A percentile compares a stretch with the other conserved stretches of the same genome.
phyloP scores from a whole-genome alignment of 257 asterid species.

The Solanum chiquidenum region DNA sequence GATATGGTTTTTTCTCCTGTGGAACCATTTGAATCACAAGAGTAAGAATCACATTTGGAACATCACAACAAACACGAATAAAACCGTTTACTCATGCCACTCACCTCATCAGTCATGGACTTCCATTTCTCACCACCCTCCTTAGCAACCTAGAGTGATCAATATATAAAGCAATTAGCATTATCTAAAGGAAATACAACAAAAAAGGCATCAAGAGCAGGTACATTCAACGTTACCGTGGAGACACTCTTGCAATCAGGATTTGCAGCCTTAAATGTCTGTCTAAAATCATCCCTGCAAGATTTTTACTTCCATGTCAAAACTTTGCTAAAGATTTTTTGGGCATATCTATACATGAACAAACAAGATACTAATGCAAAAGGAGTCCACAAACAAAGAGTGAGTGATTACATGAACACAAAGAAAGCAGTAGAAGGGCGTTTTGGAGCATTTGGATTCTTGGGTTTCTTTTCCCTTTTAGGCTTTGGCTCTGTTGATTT shows the following conservation, averaged over 20 bases:
- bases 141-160: conserved; percentile 52
- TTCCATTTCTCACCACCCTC: conserved; percentile 88
- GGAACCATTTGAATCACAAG: not conserved
- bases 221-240: conserved; percentile 10
- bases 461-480: conserved; percentile 37
- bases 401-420: conserved; percentile 46
- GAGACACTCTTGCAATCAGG: conserved; percentile 60
- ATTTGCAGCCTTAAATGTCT: conserved; percentile 55
- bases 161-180: not conserved
- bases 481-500: conserved; percentile 30
- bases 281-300: conserved; percentile 64
- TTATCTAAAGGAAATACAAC: not conserved
- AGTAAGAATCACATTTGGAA: not conserved
- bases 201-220: too few species aligned
- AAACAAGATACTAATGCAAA: not conserved
- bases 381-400: too few species aligned
- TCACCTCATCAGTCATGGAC: conserved; percentile 60
- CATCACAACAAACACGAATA: not conserved
- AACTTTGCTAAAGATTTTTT: not conserved
- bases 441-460: conserved; percentile 43
- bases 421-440: conserved; percentile 84
- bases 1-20: conserved; percentile 55
- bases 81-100: not conserved
- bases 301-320: not conserved
- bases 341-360: not conserved